A percentile compares a stretch with the other conserved stretches of the same genome.
Conservation (phyloP, 169 alveolate species). For the Theileria orientalis region DNA sequence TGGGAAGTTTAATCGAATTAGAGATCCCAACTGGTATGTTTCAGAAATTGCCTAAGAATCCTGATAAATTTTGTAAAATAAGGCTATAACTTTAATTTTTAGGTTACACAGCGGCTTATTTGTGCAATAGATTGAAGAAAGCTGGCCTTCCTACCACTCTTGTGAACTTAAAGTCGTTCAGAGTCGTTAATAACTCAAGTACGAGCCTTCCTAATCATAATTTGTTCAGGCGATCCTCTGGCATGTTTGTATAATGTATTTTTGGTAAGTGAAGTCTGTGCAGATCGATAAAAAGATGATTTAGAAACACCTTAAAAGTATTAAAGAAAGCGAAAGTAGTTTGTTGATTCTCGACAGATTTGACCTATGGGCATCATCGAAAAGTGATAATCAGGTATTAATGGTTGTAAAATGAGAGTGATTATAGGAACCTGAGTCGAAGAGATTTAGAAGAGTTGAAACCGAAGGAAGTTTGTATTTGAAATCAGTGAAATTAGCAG, state of each 20-base stretch:
- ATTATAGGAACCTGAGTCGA: neutral
- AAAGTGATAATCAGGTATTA: slow-evolving; percentile 2
- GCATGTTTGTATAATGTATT: slow-evolving; percentile 1
- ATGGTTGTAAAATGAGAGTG: neutral
- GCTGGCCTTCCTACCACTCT: slow-evolving; percentile 4
- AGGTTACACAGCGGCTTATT: slow-evolving; percentile 15
- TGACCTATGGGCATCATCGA: slow-evolving; percentile 18
- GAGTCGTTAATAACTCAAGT: slow-evolving; percentile 22
- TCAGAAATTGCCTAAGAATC: neutral
- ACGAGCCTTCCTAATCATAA: slow-evolving; percentile 2
- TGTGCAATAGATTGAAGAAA: slow-evolving; percentile 21
- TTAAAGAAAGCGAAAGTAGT: neutral
- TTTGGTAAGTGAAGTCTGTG: slow-evolving; percentile 3
- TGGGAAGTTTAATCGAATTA: slow-evolving; percentile 23
- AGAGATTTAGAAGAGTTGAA: neutral
- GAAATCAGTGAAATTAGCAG: slow-evolving; percentile 3
- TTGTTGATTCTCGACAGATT: slow-evolving; percentile 17
- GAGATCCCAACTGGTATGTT: slow-evolving; percentile 20
- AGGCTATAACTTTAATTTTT: neutral
- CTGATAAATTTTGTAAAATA: neutral
- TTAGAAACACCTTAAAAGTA: slow-evolving; percentile 2
- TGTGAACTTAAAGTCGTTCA: slow-evolving; percentile 13
- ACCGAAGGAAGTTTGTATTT: neutral
- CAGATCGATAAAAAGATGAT: neutral
- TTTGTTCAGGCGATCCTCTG: slow-evolving; percentile 12